Base-by-base conservation (phyloP, 208 protist species). In the Acanthamoeba triangularis region DNA sequence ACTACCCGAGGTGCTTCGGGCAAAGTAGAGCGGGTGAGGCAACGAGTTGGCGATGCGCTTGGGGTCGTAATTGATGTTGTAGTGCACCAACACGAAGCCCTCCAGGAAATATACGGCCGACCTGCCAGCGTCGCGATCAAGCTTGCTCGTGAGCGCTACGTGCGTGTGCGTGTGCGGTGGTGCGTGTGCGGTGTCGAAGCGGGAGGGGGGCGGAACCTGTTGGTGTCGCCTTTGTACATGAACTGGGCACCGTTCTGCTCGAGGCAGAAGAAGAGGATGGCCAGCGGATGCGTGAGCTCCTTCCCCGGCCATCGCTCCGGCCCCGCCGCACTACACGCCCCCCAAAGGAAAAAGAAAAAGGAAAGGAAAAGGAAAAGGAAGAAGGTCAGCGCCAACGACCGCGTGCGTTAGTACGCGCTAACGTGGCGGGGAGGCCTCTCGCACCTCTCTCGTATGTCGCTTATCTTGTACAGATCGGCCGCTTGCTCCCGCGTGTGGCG, bases 1-100 rank as follows among this genome's bases (percentile, higher is more conserved):
- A 18, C 7, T n/a, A 82, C 74, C 74, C 7, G 74, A 82, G 33
- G 74, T 82, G 37, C 74, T 82, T 5, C 74, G 74, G 11, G 74
- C 74, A 82, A 82, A 82, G 74, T 82, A 82, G 33, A 82, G 74
- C 23, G 74, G 74, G 41, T 82, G 74, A 8, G 74, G 74, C 37
- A 82, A 35, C 6, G 74, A 41, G 33, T 82, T 82, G 74, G 74
- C 8, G 37, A 82, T 82, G 74, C 74, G 74, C 74, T 82, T 82
- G 74, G 37, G 16, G 41, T 82, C 74, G 37, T 82, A 82, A 35
- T 82, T 82, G 74, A 82, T 82, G 41, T 82, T 82, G 74, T 82
- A 82, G 74, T 82, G 74, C 18, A 82, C 74, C 74, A 82, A n/a
- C 33, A 82, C 74, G 41, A 82, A 82, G 8, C 30, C 74, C 37